Percentiles rank a stretch among this genome's conserved stretches.
phyloP scores from a whole-genome alignment of 352 stramenopile species.

The Pythium utonaiense region DNA sequence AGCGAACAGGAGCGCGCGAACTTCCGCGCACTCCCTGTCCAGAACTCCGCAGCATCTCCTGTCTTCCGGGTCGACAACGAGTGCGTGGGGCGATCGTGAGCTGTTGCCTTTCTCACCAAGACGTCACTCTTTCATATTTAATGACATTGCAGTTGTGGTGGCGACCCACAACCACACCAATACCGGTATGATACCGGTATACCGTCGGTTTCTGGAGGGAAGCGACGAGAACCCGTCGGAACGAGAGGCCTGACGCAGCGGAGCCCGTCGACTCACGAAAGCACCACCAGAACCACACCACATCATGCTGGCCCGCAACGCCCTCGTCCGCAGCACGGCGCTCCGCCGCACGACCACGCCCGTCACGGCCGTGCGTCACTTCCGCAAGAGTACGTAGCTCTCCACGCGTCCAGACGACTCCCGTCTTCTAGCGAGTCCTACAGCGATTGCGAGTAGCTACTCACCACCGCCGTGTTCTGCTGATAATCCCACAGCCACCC shows the following conservation, averaged over 20 bases:
- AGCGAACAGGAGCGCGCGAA: too few relatives aligned
- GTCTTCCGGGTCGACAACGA: too few relatives aligned
- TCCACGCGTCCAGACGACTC: neutral
- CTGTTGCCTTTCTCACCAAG: too few relatives aligned
- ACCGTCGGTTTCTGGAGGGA: constrained; percentile 4
- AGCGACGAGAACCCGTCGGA: constrained; percentile 16
- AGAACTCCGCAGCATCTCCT: too few relatives aligned
- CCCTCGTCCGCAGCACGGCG: constrained; percentile 19
- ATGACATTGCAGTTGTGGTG: constrained; percentile 1
- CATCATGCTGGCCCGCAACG: constrained; percentile 20
- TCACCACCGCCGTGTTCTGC: constrained; percentile 5
- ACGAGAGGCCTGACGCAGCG: constrained; percentile 9
- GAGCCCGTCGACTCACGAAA: neutral
- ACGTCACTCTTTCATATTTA: neutral
- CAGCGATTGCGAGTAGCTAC: neutral
- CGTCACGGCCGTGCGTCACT: constrained; percentile 50
- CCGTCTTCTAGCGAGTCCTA: neutral
- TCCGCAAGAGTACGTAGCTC: constrained; percentile 61
- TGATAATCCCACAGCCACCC: constrained; percentile 29
- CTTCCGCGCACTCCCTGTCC: too few relatives aligned
- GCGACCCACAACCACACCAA: constrained; percentile 2
- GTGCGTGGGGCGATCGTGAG: too few relatives aligned
- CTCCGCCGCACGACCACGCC: constrained; percentile 24
- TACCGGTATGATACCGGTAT: constrained; percentile 7
- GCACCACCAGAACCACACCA: constrained; percentile 18